Evolutionary conservation across 441 rosid species (phyloP).

Genomic region (Populus hybrid): DNA sequence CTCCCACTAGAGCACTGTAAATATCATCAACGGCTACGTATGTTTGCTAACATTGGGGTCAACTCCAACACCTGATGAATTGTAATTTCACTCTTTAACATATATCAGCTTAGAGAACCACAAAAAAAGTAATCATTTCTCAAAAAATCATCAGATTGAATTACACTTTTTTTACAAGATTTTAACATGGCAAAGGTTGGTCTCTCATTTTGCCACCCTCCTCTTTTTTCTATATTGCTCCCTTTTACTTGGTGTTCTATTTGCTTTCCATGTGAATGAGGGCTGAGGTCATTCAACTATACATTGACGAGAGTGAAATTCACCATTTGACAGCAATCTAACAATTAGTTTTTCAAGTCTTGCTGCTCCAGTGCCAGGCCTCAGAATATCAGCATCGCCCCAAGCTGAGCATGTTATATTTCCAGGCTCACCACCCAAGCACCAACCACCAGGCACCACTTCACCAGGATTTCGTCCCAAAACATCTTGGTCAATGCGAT

Average conservation of each 20-base stretch:
- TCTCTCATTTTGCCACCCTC: neutral
- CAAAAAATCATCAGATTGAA: neutral
- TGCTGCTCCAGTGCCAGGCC: constrained; percentile 77
- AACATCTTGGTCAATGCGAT: constrained; percentile 69
- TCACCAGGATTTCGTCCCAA: constrained; percentile 47
- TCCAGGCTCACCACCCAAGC: constrained; percentile 68
- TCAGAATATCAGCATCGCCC: constrained; percentile 83
- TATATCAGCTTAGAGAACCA: constrained; percentile 1
- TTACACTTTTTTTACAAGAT: constrained; percentile 10
- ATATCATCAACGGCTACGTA: constrained; percentile 1
- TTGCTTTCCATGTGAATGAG: neutral
- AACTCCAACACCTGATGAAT: neutral
- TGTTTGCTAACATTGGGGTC: neutral
- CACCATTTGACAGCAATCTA: constrained; percentile 47
- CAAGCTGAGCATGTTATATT: constrained; percentile 62
- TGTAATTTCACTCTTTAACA: constrained; percentile 19
- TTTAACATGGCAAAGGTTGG: neutral
- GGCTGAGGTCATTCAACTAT: constrained; percentile 37
- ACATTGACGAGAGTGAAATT: constrained; percentile 62
- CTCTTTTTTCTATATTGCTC: neutral
- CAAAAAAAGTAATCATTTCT: neutral
- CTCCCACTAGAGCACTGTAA: neutral
- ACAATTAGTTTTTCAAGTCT: constrained; percentile 72
- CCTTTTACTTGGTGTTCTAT: neutral
- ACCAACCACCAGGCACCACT: constrained; percentile 93